Percentiles rank a stretch among this genome's conserved stretches.
phyloP scores from a whole-genome alignment of 1,139 yeast species.

The Kazachstania sp. region DNA sequence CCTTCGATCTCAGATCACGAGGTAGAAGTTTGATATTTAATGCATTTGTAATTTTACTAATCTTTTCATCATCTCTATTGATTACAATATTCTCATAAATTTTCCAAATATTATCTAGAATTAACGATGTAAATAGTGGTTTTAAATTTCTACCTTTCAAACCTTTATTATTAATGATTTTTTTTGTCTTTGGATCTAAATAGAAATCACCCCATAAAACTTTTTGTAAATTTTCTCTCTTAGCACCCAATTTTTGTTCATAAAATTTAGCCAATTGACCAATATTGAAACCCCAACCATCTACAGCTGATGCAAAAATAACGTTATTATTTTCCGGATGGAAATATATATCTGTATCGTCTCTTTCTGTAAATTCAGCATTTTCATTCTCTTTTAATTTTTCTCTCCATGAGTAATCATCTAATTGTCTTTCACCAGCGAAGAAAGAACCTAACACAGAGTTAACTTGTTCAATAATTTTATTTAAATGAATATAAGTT shows the following conservation, averaged over 20 bases:
- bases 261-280: constrained; percentile 83
- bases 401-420: constrained; percentile 78
- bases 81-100: constrained; percentile 65
- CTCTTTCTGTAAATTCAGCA: constrained; percentile 61
- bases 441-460: constrained; percentile 90
- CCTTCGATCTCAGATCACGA: constrained; percentile 75
- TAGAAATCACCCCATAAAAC: constrained; percentile 96
- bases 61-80: constrained; percentile 59
- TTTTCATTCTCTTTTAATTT: constrained; percentile 40
- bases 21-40: constrained; percentile 62
- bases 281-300: constrained; percentile 96
- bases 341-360: constrained; percentile 80
- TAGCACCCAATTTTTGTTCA: constrained; percentile 77
- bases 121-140: constrained; percentile 80
- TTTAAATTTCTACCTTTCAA: constrained; percentile 45
- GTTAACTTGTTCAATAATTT: constrained; percentile 85
- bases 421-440: constrained; percentile 91
- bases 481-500: constrained; percentile 71
- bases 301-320: constrained; percentile 87
- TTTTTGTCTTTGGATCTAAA: constrained; percentile 83
- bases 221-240: constrained; percentile 66
- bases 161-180: constrained; percentile 55
- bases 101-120: constrained; percentile 88
- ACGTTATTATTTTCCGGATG: constrained; percentile 88
- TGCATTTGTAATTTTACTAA: constrained; percentile 66